Evolutionary conservation across 1,284 basidiomycete species (phyloP), one percentile per base, ranked within the genome.

Genomic region (Gastroboletus turbinatus): DNA sequence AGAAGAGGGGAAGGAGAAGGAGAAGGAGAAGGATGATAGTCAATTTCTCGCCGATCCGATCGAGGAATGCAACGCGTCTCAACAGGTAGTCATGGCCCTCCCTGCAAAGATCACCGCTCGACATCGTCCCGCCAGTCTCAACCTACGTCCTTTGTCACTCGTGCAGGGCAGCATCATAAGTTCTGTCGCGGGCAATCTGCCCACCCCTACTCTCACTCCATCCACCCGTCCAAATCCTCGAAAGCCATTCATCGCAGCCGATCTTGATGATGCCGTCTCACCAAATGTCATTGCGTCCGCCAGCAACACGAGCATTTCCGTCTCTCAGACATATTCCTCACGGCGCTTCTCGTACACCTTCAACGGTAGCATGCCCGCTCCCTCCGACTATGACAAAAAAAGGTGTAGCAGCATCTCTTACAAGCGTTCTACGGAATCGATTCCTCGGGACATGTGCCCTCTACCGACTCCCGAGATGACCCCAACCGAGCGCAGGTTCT

Each of bases 401-500:
- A 68, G 72, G 46, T 79, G 83, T 43, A 87, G 85, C 70, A 90
- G 87, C 71, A 89, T 91, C 55, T 82, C 82, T 0, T 91, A 91
- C 75, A 85, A 83, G 62, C 71, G 75, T n/a, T 82, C 83, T 21
- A 64, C 71, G 17, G 70, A 74, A 39, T 72, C 73, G 4, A 70
- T 75, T 23, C 67, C 73, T 29, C 70, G 73, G 46, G 75, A 77
- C 53, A 60, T 69, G 50, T 70, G 75, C 32, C 80, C 80, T 32
- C 74, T 90, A 17, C 85, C 87, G 1, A 89, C 87, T 2, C 88
- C 88, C 9, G 87, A 86, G 60, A 78, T 83, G 74, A 90, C 88
- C 0, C 90, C 88, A 4, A 83, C 80, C 17, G 78, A 81, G 11
- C 77, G 71, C 38, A 76, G 75, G 29, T 78, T 74, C 48, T 83